These are phyloP conservation scores for Halophytophthora polymorphica DNA, from an alignment of 352 stramenopile genomes.

Conservation along the genomic window DNA sequence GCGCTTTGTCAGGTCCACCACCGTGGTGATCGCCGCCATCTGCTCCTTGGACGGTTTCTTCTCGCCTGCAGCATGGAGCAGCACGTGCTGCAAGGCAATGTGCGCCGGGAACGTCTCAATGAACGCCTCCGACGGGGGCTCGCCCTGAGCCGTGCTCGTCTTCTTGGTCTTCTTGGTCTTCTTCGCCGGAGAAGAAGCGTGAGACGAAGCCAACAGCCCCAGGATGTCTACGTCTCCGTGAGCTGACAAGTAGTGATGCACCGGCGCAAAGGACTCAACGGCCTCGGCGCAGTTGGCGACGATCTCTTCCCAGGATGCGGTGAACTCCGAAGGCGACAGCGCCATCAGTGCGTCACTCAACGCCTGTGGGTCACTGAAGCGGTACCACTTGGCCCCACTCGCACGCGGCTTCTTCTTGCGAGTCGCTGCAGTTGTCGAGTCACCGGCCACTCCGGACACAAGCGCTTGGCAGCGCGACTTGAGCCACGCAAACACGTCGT, in stretches of 20 bases:
- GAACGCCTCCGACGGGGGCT: conserved; percentile 11
- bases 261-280: conserved; percentile 25
- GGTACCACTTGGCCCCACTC: conserved; percentile 22
- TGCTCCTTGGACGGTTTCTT: conserved; percentile 14
- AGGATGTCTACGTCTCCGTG: conserved; percentile 45
- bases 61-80: conserved; percentile 18
- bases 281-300: conserved; percentile 28
- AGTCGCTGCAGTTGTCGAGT: neutral
- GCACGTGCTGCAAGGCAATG: conserved; percentile 27
- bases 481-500: conserved; percentile 40
- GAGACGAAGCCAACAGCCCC: conserved; percentile 9
- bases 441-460: conserved; percentile 6
- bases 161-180: conserved; percentile 24
- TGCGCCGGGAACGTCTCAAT: conserved; percentile 13
- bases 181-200: conserved; percentile 2
- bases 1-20: conserved; percentile 15
- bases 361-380: conserved; percentile 14
- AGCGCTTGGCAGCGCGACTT: conserved; percentile 28
- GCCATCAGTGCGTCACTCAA: conserved; percentile 23
- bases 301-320: conserved; percentile 33
- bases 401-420: conserved; percentile 19
- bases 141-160: neutral
- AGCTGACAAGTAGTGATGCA: conserved; percentile 54
- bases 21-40: conserved; percentile 8
- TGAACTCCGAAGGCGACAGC: conserved; percentile 24